Evolutionary conservation across 176 grass and related monocot species (phyloP), one percentile per base, ranked within the genome.

Genomic region (Typha latifolia): DNA sequence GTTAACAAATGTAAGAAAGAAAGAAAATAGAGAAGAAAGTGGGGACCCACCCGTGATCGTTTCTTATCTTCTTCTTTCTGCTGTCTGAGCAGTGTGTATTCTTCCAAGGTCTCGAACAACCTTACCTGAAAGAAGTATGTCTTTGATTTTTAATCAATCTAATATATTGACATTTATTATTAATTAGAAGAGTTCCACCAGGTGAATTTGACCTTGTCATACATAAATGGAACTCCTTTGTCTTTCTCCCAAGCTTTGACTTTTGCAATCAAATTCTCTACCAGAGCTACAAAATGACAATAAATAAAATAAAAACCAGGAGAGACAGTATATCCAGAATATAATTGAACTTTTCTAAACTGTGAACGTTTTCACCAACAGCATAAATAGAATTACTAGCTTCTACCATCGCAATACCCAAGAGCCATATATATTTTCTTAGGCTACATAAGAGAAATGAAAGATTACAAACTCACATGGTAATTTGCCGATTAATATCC

Each of bases 231-330:
- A 14, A 90, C 71, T 51, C 70, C 83, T 74, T 87, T 92, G 34
- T 97, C 89, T 20, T 82, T 84, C 80, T 92, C 89, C 94, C 88
- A 92, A 23, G 73, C 76, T 72, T 77, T 84, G 69, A 84, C 75
- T 82, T 86, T 97, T 72, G 69, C 50, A 56, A 62, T 87, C 63
- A 97, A 74, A 71, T 76, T 97, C 69, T 97, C 94, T 21, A 87
- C 51, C 84, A 90, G 49, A 77, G 70, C 94, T 97, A 71, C 51
- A 92, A 15, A 66, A 59, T 70, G 49, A 83, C 53, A 74, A 12
- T 65, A 63, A n/a, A 80, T 34, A 26, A 59, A 6, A 21, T 19
- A 59, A 59, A 16, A 59, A 0, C 53, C 8, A 21, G 9, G 20
- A 57, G 53, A 57, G 20, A 43, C 37, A 43, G 37, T 43, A 43